These are phyloP conservation scores for Phylloporus sp. DNA, from an alignment of 768 basidiomycete species.

Conservation along the genomic window DNA sequence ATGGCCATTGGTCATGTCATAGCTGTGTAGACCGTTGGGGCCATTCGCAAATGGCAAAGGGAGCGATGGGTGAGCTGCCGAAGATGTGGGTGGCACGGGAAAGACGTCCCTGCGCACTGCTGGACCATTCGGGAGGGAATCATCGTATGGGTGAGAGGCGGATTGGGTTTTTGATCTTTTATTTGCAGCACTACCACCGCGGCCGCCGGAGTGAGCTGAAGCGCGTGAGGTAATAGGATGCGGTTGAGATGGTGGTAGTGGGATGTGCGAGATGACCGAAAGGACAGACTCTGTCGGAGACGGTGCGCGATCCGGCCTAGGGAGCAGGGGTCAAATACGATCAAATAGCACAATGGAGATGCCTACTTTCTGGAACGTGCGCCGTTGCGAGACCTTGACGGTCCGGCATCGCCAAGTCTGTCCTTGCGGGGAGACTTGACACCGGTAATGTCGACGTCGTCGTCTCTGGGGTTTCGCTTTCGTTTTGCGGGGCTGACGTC, in stretches of 20 bases:
- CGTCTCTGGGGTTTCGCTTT: conserved; percentile 55
- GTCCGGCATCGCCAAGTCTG: conserved; percentile 38
- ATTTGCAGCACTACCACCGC: conserved; percentile 29
- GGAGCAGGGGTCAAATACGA: conserved; percentile 1
- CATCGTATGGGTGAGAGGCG: conserved; percentile 36
- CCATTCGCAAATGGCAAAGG: conserved; percentile 39
- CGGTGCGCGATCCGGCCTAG: conserved; percentile 56
- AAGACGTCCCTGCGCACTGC: conserved; percentile 39
- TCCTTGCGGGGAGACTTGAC: conserved; percentile 63
- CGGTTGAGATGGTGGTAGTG: conserved; percentile 32
- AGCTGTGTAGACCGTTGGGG: conserved; percentile 35
- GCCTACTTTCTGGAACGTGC: conserved; percentile 60
- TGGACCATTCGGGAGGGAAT: conserved; percentile 38
- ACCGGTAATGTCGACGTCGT: conserved; percentile 51
- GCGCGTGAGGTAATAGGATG: conserved; percentile 25
- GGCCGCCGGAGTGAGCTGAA: conserved; percentile 30
- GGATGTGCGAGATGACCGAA: conserved; percentile 65
- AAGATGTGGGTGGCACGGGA: conserved; percentile 47
- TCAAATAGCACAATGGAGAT: neutral
- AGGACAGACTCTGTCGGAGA: conserved; percentile 73
- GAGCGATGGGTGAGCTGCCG: conserved; percentile 50
- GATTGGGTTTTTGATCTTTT: conserved; percentile 42
- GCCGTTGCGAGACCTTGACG: conserved; percentile 47
- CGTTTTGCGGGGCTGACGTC: conserved; percentile 65
- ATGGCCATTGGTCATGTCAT: conserved; percentile 35